A percentile compares a stretch with the other conserved stretches of the same genome.
phyloP scores from a whole-genome alignment of 768 basidiomycete species.

The Lentinula lateritia region DNA sequence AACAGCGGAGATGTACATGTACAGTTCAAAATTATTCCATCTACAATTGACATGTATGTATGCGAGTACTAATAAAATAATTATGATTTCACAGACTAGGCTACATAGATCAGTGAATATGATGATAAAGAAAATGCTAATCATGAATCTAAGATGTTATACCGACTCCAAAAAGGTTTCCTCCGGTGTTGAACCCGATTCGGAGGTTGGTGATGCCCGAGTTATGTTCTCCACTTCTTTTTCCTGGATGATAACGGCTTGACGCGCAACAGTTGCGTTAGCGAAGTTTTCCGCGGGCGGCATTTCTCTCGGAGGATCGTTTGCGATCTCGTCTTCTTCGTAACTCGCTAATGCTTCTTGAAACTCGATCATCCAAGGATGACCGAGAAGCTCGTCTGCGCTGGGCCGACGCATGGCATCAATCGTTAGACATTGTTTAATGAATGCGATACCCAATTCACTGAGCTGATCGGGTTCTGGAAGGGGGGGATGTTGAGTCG shows the following conservation, averaged over 20 bases:
- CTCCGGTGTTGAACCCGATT: conserved; percentile 29
- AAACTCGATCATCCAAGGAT: conserved; percentile 87
- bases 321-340: conserved; percentile 56
- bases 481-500: conserved; percentile 92
- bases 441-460: conserved; percentile 87
- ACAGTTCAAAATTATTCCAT: too few species aligned
- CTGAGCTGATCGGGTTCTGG: conserved; percentile 90
- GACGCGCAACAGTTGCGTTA: conserved; percentile 45
- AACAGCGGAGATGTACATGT: too few species aligned
- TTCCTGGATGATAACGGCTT: conserved; percentile 51
- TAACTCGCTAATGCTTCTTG: conserved; percentile 65
- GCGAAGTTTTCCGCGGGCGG: conserved; percentile 46
- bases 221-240: conserved; percentile 55
- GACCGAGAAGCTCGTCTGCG: conserved; percentile 78
- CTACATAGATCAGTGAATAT: background rate
- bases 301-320: conserved; percentile 39
- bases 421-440: conserved; percentile 85
- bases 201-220: conserved; percentile 44
- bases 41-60: too few species aligned
- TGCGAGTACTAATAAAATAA: too few species aligned
- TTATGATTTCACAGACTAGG: background rate
- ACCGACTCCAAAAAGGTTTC: background rate
- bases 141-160: background rate
- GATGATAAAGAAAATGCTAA: background rate
- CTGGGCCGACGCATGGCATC: conserved; percentile 81